These are phyloP conservation scores for Linnemannia zychae DNA, from an alignment of 192 early-diverging fungal genomes.

Conservation along the genomic window DNA sequence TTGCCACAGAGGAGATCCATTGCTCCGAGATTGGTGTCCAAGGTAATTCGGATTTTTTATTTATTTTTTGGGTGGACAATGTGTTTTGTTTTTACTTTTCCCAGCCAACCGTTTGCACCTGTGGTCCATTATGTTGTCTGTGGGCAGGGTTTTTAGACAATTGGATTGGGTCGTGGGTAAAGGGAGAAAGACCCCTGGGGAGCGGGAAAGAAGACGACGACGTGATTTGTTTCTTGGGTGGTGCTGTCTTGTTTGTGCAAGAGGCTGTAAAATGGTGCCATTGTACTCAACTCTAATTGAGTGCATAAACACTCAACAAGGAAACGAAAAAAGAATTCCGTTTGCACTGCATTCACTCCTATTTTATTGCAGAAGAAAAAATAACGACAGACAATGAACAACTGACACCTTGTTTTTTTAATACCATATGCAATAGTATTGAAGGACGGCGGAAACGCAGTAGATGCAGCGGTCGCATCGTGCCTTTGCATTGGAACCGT, in stretches of 20 bases:
- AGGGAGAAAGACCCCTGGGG: neutral
- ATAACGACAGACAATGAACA: neutral
- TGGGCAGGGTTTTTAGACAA: no score
- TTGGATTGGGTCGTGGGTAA: neutral
- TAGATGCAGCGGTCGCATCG: constrained; percentile 91
- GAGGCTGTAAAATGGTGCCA: neutral
- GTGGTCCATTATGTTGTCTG: neutral
- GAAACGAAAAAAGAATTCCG: neutral
- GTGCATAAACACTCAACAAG: neutral
- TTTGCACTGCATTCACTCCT: neutral
- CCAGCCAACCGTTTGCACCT: neutral
- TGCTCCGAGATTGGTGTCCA: constrained; percentile 80
- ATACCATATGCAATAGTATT: constrained; percentile 60
- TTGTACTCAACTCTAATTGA: neutral
- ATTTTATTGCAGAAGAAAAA: neutral
- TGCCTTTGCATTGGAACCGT: constrained; percentile 91
- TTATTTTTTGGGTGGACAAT: neutral
- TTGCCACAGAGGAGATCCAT: constrained; percentile 75
- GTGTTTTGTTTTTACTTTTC: no score
- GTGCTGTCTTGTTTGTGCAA: no score
- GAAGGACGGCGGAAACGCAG: constrained; percentile 88
- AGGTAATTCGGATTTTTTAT: constrained; percentile 46
- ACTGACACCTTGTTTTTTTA: neutral
- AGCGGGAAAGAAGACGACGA: neutral
- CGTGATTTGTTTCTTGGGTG: neutral